These are phyloP conservation scores for Colletotrichum brevisporum DNA, from an alignment of 2,329 filamentous ascomycete species.

Conservation along the genomic window DNA sequence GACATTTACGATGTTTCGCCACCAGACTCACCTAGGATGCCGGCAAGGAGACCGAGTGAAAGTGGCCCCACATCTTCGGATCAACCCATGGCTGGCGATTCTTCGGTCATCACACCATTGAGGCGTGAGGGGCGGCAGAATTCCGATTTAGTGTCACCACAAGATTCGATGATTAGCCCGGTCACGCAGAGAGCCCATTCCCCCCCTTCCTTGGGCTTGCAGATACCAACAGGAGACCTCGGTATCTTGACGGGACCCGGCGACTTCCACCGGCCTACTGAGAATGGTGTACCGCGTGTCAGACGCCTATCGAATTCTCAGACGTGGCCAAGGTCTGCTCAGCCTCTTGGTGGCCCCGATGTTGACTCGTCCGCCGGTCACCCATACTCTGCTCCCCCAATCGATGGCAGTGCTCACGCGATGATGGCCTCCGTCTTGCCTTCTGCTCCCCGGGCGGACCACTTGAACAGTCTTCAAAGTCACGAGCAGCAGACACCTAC, in stretches of 20 bases:
- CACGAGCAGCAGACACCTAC: slow-evolving; percentile 55
- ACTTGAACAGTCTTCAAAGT: slow-evolving; percentile 54
- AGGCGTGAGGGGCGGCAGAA: slow-evolving; percentile 2
- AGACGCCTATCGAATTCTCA: slow-evolving; percentile 53
- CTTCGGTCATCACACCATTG: slow-evolving; percentile 11
- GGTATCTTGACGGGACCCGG: slow-evolving; percentile 25
- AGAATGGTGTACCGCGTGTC: slow-evolving; percentile 37
- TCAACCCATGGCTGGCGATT: slow-evolving; percentile 18
- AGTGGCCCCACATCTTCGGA: not conserved
- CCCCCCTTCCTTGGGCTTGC: slow-evolving; percentile 45
- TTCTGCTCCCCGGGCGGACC: slow-evolving; percentile 55
- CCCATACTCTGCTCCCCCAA: slow-evolving; percentile 58
- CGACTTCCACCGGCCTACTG: slow-evolving; percentile 5
- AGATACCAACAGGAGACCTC: slow-evolving; percentile 48
- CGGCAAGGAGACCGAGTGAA: slow-evolving; percentile 34
- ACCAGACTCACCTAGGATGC: slow-evolving; percentile 55
- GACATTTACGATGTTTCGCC: slow-evolving; percentile 65
- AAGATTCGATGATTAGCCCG: slow-evolving; percentile 1
- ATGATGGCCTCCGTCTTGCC: slow-evolving; percentile 54
- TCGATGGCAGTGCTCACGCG: slow-evolving; percentile 49
- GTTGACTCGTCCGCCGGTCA: slow-evolving; percentile 46
- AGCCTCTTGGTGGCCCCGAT: slow-evolving; percentile 38
- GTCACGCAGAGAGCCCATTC: slow-evolving; percentile 6
- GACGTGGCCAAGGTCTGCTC: slow-evolving; percentile 63
- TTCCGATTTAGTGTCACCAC: slow-evolving; percentile 5